These are phyloP conservation scores for Fusarium xylarioides DNA, from an alignment of 2,329 filamentous ascomycete genomes.

Conservation along the genomic window DNA sequence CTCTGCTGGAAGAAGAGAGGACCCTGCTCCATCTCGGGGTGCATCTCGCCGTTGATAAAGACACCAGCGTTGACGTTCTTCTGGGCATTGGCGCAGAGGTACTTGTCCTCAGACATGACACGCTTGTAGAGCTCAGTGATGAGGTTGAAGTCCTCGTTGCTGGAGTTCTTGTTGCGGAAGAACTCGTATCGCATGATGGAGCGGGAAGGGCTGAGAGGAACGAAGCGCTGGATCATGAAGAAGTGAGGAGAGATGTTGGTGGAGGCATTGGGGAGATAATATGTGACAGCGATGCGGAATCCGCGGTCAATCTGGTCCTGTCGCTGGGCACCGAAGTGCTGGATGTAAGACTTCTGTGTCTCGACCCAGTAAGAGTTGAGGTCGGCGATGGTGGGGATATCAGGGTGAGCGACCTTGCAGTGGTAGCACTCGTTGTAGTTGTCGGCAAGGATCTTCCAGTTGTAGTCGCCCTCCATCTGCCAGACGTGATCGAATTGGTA, in stretches of 20 bases:
- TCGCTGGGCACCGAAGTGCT: slow-evolving; percentile 58
- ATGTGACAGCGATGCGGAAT: slow-evolving; percentile 56
- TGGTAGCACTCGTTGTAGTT: slow-evolving; percentile 76
- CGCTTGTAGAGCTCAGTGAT: slow-evolving; percentile 70
- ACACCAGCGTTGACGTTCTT: slow-evolving; percentile 69
- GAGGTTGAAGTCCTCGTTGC: slow-evolving; percentile 65
- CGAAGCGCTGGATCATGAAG: slow-evolving; percentile 70
- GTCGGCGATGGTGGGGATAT: slow-evolving; percentile 65
- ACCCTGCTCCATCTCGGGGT: slow-evolving; percentile 68
- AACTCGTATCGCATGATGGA: slow-evolving; percentile 70
- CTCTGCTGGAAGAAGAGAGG: slow-evolving; percentile 65
- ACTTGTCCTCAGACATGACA: slow-evolving; percentile 72
- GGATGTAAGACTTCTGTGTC: slow-evolving; percentile 58
- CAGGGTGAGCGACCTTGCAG: slow-evolving; percentile 67
- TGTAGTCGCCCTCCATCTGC: slow-evolving; percentile 65
- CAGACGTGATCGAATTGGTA: slow-evolving; percentile 67
- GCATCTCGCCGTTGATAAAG: slow-evolving; percentile 70
- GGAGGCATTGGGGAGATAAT: slow-evolving; percentile 61
- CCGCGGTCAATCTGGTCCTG: slow-evolving; percentile 59
- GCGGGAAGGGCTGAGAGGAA: slow-evolving; percentile 60
- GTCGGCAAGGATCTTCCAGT: slow-evolving; percentile 69
- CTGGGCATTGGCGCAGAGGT: slow-evolving; percentile 67
- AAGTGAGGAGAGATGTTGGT: slow-evolving; percentile 65
- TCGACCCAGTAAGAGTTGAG: slow-evolving; percentile 64
- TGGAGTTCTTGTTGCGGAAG: slow-evolving; percentile 67